Percentiles rank a stretch among this genome's conserved stretches.
Conservation (phyloP, 306 rosid species). For the Prosopis cineraria region DNA sequence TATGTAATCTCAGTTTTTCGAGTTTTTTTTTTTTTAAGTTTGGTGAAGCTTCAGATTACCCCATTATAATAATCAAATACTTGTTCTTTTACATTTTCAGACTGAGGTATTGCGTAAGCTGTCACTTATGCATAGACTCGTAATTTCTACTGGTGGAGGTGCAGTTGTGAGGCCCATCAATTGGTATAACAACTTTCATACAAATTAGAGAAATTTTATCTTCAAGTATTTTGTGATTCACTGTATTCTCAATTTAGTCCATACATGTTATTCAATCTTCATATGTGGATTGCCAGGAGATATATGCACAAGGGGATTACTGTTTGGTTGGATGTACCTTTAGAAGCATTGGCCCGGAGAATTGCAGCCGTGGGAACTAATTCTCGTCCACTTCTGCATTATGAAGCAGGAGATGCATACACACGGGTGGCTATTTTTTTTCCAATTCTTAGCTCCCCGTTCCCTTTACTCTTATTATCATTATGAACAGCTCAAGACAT, state of each 20-base stretch:
- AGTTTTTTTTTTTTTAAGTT: constrained; percentile 20
- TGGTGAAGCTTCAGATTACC: constrained; percentile 17
- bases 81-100: constrained; percentile 49
- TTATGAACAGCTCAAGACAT: constrained; percentile 2
- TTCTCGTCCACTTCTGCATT: constrained; percentile 90
- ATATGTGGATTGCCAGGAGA: constrained; percentile 57
- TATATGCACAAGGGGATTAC: constrained; percentile 88
- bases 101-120: constrained; percentile 69
- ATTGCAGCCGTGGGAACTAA: constrained; percentile 85
- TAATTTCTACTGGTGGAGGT: constrained; percentile 98
- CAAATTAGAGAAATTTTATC: constrained; percentile 6
- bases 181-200: constrained; percentile 60
- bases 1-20: constrained; percentile 10
- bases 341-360: constrained; percentile 90
- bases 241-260: constrained; percentile 17
- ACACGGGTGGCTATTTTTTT: constrained; percentile 55
- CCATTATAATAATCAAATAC: constrained; percentile 24
- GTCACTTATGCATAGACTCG: constrained; percentile 61
- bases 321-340: constrained; percentile 93
- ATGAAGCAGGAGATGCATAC: constrained; percentile 78
- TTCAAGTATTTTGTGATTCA: constrained; percentile 6
- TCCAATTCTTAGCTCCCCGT: constrained; percentile 1
- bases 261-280: constrained; percentile 15
- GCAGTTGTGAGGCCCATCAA: constrained; percentile 82
- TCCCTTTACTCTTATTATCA: not conserved